phyloP scores from a whole-genome alignment of 2,329 filamentous ascomycete species.

The Cylindrodendrum hubeiense region DNA sequence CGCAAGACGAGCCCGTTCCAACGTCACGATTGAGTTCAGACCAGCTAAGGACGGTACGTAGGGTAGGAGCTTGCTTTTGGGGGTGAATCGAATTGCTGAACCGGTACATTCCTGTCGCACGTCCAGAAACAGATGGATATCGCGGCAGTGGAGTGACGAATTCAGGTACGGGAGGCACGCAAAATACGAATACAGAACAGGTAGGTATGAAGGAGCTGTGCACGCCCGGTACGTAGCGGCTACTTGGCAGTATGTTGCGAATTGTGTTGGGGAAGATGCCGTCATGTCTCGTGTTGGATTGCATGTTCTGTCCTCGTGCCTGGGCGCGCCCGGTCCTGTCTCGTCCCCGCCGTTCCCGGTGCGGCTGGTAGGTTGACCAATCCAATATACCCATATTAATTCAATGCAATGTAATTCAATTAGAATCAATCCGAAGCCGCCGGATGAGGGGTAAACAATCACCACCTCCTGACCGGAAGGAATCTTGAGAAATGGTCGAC shows the following conservation, averaged over 20 bases:
- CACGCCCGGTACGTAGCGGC: background rate
- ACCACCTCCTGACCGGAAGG: constrained; percentile 3
- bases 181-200: background rate
- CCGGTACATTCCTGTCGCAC: constrained; percentile 13
- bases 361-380: background rate
- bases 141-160: constrained; percentile 7
- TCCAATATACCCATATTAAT: background rate
- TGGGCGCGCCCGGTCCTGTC: constrained; percentile 8
- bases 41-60: background rate
- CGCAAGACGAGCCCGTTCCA: constrained; percentile 8
- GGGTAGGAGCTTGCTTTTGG: constrained; percentile 6
- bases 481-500: background rate
- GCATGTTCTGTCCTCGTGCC: constrained; percentile 29
- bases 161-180: constrained; percentile 20
- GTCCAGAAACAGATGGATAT: constrained; percentile 33
- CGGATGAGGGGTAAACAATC: background rate
- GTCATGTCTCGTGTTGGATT: constrained; percentile 31
- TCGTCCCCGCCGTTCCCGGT: background rate
- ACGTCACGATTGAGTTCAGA: constrained; percentile 7
- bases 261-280: constrained; percentile 21
- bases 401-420: background rate
- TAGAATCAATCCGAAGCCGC: constrained; percentile 2
- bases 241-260: background rate
- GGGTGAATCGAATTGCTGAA: background rate
- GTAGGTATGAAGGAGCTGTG: background rate